A percentile compares a stretch with the other conserved stretches of the same genome.
Conservation (phyloP, 2,329 filamentous ascomycete species). For the Aspergillus novofumigatus region DNA sequence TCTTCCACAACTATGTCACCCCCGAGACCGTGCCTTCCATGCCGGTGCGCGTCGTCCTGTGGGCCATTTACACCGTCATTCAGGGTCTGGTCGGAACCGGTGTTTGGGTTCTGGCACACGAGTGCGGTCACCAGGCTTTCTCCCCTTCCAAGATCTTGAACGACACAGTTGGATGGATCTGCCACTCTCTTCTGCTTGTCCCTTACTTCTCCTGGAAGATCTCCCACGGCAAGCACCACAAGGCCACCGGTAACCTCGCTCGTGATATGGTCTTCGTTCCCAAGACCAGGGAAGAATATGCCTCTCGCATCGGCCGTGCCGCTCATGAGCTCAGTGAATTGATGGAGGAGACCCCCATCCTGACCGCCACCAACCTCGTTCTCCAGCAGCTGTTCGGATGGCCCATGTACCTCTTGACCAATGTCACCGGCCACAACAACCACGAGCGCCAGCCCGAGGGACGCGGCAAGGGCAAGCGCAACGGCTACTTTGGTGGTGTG, state of each 20-base stretch:
- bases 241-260: conserved; percentile 94
- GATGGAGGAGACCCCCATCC: conserved; percentile 88
- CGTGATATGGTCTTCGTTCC: conserved; percentile 99
- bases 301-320: conserved; percentile 67
- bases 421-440: conserved; percentile 94
- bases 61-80: conserved; percentile 68
- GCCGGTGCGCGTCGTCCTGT: conserved; percentile 61
- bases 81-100: conserved; percentile 94
- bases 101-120: conserved; percentile 93
- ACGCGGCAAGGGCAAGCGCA: conserved; percentile 86
- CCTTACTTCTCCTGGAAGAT: conserved; percentile 99
- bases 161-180: conserved; percentile 86
- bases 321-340: conserved; percentile 82
- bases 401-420: conserved; percentile 85
- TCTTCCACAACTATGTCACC: conserved; percentile 87
- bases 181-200: conserved; percentile 83
- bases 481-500: conserved; percentile 74
- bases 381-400: conserved; percentile 87
- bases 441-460: conserved; percentile 89
- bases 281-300: conserved; percentile 78
- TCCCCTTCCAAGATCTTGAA: conserved; percentile 88
- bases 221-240: conserved; percentile 99
- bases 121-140: conserved; percentile 96
- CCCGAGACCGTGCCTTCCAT: conserved; percentile 73
- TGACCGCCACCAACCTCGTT: conserved; percentile 69